These are phyloP conservation scores for Stachybotrys chlorohalonatus DNA, from an alignment of 2,329 filamentous ascomycete genomes.

Conservation along the genomic window DNA sequence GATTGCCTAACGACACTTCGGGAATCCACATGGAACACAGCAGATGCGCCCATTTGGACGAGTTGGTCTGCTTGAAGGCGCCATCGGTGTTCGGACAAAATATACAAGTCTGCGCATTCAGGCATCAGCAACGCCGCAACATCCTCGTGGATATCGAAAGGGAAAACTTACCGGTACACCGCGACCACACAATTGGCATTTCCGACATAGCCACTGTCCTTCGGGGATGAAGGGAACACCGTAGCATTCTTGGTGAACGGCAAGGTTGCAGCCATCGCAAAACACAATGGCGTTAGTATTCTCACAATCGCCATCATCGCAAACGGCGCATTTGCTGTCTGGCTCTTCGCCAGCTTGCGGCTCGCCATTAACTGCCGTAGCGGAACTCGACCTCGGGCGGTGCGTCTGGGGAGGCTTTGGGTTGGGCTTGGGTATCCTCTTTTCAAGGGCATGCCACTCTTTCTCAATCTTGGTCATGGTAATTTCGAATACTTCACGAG, in stretches of 20 bases:
- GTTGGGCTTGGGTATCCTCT: constrained; percentile 92
- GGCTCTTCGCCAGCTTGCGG: constrained; percentile 78
- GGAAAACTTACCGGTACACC: constrained; percentile 62
- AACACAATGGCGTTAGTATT: constrained; percentile 99
- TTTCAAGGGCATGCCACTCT: constrained; percentile 94
- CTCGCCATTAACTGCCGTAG: constrained; percentile 92
- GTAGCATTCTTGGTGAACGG: constrained; percentile 98
- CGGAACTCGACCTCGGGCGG: constrained; percentile 83
- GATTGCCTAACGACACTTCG: constrained; percentile 89
- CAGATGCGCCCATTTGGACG: constrained; percentile 92
- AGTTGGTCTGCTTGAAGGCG: constrained; percentile 96
- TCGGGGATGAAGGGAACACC: constrained; percentile 98
- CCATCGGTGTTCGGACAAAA: constrained; percentile 98
- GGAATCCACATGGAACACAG: constrained; percentile 98
- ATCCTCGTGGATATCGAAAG: background rate
- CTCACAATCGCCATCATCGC: constrained; percentile 98
- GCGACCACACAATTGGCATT: constrained; percentile 90
- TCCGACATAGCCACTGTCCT: constrained; percentile 95
- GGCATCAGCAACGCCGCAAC: constrained; percentile 8
- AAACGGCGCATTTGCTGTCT: constrained; percentile 95
- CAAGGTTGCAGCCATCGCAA: constrained; percentile 94
- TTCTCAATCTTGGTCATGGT: constrained; percentile 99
- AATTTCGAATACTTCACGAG: constrained; percentile 91
- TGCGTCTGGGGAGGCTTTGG: constrained; percentile 94
- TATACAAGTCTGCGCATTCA: constrained; percentile 63